Percentiles rank a stretch among this genome's conserved stretches.
phyloP scores from a whole-genome alignment of 2,329 filamentous ascomycete species.

The Fusarium dlaminii region DNA sequence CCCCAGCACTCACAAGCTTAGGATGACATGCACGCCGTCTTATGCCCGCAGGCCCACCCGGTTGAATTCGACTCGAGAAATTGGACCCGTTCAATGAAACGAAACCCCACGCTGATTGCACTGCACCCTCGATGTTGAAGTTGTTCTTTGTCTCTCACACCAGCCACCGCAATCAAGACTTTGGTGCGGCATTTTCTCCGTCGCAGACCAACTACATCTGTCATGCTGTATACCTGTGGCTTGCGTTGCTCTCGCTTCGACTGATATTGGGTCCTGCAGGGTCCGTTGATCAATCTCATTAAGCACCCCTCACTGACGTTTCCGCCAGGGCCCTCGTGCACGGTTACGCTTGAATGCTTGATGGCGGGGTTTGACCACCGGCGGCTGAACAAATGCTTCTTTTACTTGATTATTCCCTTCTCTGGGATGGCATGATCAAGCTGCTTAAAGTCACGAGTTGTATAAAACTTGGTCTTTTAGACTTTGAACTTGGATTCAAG shows the following conservation, averaged over 20 bases:
- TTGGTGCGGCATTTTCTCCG: conserved; percentile 33
- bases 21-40: conserved; percentile 29
- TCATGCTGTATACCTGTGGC: conserved; percentile 8
- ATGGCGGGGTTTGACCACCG: conserved; percentile 24
- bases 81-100: neutral
- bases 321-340: conserved; percentile 25
- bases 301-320: conserved; percentile 28
- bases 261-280: conserved; percentile 27
- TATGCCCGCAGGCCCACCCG: conserved; percentile 23
- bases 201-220: neutral
- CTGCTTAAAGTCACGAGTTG: neutral
- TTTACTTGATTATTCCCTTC: neutral
- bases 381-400: neutral
- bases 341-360: conserved; percentile 11
- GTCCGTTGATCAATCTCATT: conserved; percentile 38
- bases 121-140: conserved; percentile 1
- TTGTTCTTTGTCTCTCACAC: neutral
- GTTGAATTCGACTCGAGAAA: conserved; percentile 6
- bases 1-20: conserved; percentile 15
- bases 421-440: neutral
- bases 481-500: neutral
- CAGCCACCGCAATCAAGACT: conserved; percentile 11
- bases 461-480: neutral
- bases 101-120: conserved; percentile 8
- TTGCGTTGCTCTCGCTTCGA: conserved; percentile 15